phyloP scores from a whole-genome alignment of 805 yeast genomes.

The Saccharomycopsis fodiens region DNA sequence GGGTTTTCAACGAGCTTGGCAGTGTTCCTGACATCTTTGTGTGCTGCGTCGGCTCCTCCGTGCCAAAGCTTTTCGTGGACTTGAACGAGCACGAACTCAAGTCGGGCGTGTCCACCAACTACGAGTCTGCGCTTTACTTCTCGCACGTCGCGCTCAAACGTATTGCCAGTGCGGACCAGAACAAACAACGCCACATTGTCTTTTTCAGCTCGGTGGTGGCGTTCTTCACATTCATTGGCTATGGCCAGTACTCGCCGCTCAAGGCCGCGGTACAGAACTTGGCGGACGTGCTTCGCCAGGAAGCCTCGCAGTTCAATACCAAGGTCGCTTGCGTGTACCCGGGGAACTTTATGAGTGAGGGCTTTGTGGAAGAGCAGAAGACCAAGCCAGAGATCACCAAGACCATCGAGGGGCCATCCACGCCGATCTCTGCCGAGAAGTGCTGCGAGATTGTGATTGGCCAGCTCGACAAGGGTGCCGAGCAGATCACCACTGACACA shows the following conservation, averaged over 20 bases:
- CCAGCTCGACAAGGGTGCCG: conserved; percentile 55
- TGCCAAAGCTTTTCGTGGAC: conserved; percentile 72
- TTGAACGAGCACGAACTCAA: conserved; percentile 49
- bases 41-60: conserved; percentile 84
- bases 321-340: conserved; percentile 73
- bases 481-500: conserved; percentile 71
- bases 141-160: conserved; percentile 54
- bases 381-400: conserved; percentile 83
- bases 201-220: conserved; percentile 73
- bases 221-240: conserved; percentile 85
- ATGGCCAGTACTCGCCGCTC: conserved; percentile 81
- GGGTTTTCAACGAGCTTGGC: conserved; percentile 34
- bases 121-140: conserved; percentile 62
- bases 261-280: conserved; percentile 77
- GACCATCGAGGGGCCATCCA: conserved; percentile 77
- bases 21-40: conserved; percentile 61
- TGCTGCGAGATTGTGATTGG: conserved; percentile 58
- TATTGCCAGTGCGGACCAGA: conserved; percentile 24
- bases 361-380: conserved; percentile 68
- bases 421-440: conserved; percentile 54
- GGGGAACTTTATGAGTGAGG: conserved; percentile 88
- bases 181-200: conserved; percentile 41
- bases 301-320: conserved; percentile 57
- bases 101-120: conserved; percentile 60
- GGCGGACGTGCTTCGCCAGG: conserved; percentile 76